phyloP scores from a whole-genome alignment of 163 green algal genomes.

The Botryococcus braunii region DNA sequence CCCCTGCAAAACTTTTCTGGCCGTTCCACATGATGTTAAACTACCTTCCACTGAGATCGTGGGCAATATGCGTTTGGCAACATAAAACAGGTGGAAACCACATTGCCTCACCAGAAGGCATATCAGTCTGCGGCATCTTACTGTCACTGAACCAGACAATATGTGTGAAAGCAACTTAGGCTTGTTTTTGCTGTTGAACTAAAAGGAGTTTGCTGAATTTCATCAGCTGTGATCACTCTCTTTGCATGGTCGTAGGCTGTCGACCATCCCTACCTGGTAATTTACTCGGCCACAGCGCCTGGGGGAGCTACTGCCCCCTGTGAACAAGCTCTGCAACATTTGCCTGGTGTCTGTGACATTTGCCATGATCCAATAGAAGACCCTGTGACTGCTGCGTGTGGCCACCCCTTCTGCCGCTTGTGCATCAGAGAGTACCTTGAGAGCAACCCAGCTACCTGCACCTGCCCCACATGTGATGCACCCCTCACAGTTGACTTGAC shows the following conservation, averaged over 20 bases:
- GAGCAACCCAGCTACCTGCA: conserved; percentile 6
- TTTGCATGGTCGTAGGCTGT: conserved; percentile 43
- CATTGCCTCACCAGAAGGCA: too few relatives aligned
- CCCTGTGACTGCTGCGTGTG: conserved; percentile 39
- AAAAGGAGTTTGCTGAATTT: neutral
- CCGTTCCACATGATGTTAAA: too few relatives aligned
- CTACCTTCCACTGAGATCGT: too few relatives aligned
- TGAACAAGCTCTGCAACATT: conserved; percentile 7
- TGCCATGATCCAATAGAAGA: conserved; percentile 73
- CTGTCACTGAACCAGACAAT: too few relatives aligned
- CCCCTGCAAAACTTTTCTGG: neutral
- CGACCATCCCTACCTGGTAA: conserved; percentile 87
- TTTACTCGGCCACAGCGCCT: conserved; percentile 43
- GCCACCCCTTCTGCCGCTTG: conserved; percentile 68
- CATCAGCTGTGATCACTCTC: neutral
- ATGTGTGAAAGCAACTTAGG: too few relatives aligned
- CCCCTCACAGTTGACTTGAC: conserved; percentile 69
- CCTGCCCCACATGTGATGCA: conserved; percentile 60
- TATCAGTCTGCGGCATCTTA: too few relatives aligned
- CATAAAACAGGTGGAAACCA: too few relatives aligned
- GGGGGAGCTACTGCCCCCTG: conserved; percentile 6
- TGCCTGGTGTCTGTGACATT: conserved; percentile 42
- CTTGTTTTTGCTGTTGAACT: neutral
- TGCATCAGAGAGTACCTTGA: conserved; percentile 34
- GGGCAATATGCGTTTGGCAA: too few relatives aligned